These are phyloP conservation scores for Hyphopichia khmerensis DNA, from an alignment of 1,139 yeast genomes.

Conservation along the genomic window DNA sequence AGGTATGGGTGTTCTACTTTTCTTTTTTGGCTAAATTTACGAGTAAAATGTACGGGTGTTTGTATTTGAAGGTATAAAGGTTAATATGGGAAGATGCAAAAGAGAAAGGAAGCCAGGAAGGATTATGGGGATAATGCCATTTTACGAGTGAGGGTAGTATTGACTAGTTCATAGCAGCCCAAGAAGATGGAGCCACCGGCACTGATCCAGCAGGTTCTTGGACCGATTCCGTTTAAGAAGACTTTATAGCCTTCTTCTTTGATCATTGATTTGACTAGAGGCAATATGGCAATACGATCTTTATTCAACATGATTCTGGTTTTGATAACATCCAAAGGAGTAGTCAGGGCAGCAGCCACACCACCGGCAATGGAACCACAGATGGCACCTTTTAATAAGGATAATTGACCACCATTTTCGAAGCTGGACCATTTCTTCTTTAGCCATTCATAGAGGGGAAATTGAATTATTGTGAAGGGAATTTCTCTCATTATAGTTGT, in stretches of 20 bases:
- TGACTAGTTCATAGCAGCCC: conserved; percentile 86
- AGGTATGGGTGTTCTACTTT: too few relatives aligned
- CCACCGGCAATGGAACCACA: conserved; percentile 97
- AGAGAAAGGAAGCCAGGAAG: too few relatives aligned
- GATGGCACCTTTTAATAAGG: conserved; percentile 79
- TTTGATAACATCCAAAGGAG: conserved; percentile 90
- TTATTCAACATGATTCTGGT: conserved; percentile 83
- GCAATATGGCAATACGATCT: conserved; percentile 44
- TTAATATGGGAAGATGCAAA: neutral
- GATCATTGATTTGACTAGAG: conserved; percentile 47
- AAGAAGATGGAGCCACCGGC: conserved; percentile 97
- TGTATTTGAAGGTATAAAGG: too few relatives aligned
- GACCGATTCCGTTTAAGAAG: conserved; percentile 83
- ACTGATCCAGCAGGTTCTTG: conserved; percentile 95
- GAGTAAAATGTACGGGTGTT: too few relatives aligned
- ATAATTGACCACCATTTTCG: conserved; percentile 38
- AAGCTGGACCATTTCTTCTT: conserved; percentile 52
- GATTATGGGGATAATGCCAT: neutral
- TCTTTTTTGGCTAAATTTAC: too few relatives aligned
- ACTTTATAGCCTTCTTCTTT: conserved; percentile 67
- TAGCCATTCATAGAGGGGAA: conserved; percentile 85
- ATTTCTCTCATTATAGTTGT: conserved; percentile 92
- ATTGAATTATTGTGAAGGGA: conserved; percentile 93
- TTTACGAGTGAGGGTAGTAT: conserved; percentile 14
- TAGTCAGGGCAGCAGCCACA: conserved; percentile 88